phyloP scores from a whole-genome alignment of 306 rosid genomes.

The Luffa aegyptiaca region DNA sequence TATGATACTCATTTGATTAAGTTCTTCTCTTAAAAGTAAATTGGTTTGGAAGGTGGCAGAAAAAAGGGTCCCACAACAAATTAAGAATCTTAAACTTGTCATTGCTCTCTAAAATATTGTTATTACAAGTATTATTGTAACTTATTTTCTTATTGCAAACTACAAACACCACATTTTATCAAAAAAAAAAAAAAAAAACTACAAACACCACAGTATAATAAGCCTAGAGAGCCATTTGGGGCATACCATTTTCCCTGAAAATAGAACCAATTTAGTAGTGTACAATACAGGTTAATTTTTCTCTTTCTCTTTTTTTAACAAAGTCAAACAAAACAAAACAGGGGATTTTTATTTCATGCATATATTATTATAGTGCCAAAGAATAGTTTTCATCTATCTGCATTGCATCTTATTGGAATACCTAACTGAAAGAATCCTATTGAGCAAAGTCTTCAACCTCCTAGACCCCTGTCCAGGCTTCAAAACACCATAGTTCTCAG shows the following conservation, averaged over 20 bases:
- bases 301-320: background rate
- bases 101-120: too few relatives aligned
- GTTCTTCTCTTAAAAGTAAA: too few relatives aligned
- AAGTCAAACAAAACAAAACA: background rate
- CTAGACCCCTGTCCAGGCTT: slow-evolving; percentile 60
- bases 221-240: background rate
- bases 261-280: background rate
- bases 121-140: background rate
- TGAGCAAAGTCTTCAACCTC: slow-evolving; percentile 44
- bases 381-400: slow-evolving; percentile 23
- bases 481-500: slow-evolving; percentile 44
- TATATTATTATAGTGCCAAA: background rate
- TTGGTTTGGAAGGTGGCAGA: too few relatives aligned
- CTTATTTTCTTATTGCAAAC: background rate
- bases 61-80: too few relatives aligned
- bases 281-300: background rate
- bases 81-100: too few relatives aligned
- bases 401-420: slow-evolving; percentile 47
- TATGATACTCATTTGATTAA: too few relatives aligned
- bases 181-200: too few relatives aligned
- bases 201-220: background rate
- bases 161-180: background rate
- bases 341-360: background rate
- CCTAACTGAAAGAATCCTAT: slow-evolving; percentile 31
- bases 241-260: background rate